phyloP scores from a whole-genome alignment of 202 grass and related monocot species.

The Digitaria exilis region DNA sequence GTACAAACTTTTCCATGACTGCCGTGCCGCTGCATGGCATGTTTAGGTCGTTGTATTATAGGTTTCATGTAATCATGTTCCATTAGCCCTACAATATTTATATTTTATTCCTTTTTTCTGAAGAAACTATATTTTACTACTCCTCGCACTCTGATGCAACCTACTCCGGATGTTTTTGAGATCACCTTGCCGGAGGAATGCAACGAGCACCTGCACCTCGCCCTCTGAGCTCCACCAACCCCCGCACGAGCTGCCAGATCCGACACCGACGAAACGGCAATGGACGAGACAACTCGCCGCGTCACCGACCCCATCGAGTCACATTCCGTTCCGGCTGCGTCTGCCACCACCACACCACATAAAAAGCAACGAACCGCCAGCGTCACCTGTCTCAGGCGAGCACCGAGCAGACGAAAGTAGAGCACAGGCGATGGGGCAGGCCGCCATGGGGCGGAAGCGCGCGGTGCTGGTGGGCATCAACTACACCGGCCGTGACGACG shows the following conservation, averaged over 20 bases:
- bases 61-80: background rate
- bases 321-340: background rate
- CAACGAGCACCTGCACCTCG: background rate
- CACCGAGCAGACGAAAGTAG: no score
- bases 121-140: background rate
- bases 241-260: background rate
- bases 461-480: conserved; percentile 72
- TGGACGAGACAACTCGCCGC: background rate
- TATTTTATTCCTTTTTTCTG: background rate
- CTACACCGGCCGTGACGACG: conserved; percentile 65
- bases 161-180: background rate
- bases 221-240: background rate
- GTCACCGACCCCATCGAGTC: background rate
- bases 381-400: no score
- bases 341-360: background rate
- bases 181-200: background rate
- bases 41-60: background rate
- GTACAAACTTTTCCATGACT: background rate
- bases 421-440: background rate
- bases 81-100: background rate
- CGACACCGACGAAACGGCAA: background rate
- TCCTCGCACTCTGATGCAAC: background rate
- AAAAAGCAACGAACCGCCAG: background rate
- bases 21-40: background rate
- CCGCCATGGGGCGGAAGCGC: conserved; percentile 50